Evolutionary conservation across 2,329 filamentous ascomycete species (phyloP).

Genomic region (Colletotrichum karsti): DNA sequence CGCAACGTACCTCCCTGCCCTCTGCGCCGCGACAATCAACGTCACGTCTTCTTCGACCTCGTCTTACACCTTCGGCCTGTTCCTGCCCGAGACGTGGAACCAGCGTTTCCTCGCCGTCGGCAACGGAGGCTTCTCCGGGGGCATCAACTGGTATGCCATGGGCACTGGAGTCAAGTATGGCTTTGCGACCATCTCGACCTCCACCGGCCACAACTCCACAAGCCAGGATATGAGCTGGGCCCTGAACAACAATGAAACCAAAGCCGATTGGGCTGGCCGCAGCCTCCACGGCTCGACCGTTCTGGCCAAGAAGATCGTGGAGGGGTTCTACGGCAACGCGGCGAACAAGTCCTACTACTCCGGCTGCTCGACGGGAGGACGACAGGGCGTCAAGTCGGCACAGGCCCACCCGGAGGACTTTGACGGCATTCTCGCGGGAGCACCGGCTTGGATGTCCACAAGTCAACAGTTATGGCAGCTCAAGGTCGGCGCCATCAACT

Average conservation of each 20-base stretch:
- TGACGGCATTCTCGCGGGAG: constrained; percentile 62
- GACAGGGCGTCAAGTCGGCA: constrained; percentile 59
- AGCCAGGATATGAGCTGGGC: constrained; percentile 46
- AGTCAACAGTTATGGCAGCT: constrained; percentile 45
- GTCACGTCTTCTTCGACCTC: constrained; percentile 35
- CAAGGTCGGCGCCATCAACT: constrained; percentile 51
- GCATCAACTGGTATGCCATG: constrained; percentile 20
- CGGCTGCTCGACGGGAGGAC: constrained; percentile 62
- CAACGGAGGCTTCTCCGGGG: constrained; percentile 35
- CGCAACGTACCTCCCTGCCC: constrained; percentile 38
- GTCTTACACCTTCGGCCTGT: constrained; percentile 40
- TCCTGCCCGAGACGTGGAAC: constrained; percentile 42
- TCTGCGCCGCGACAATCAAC: constrained; percentile 42
- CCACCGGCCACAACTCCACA: constrained; percentile 51
- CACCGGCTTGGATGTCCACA: constrained; percentile 48
- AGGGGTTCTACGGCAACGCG: constrained; percentile 49
- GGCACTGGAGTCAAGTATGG: constrained; percentile 47
- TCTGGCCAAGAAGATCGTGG: constrained; percentile 51
- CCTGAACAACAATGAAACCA: constrained; percentile 42
- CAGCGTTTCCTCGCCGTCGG: constrained; percentile 40
- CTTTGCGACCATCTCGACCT: constrained; percentile 50
- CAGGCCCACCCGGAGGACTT: constrained; percentile 53
- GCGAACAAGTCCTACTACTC: constrained; percentile 56
- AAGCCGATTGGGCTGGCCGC: constrained; percentile 48
- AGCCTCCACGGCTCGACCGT: constrained; percentile 58